Evolutionary conservation across 148 eudicot species (phyloP).

Genomic region (Rhododendron henanense): DNA sequence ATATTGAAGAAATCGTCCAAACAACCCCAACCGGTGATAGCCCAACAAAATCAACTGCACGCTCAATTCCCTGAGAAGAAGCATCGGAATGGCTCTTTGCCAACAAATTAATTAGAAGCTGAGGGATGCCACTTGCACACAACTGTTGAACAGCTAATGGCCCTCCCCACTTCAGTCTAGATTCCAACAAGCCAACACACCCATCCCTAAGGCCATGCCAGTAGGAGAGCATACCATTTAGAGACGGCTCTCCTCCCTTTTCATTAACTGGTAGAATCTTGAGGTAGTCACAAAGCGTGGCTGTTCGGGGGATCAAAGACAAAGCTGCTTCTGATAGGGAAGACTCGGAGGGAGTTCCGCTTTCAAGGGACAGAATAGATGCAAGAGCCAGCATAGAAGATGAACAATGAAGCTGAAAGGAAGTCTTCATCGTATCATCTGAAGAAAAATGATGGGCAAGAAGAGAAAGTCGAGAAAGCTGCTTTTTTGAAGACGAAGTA

Average conservation of each 20-base stretch:
- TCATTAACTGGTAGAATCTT: conserved; percentile 38
- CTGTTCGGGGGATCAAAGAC: conserved; percentile 78
- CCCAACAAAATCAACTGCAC: conserved; percentile 46
- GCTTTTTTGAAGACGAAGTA: conserved; percentile 73
- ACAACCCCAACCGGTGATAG: conserved; percentile 81
- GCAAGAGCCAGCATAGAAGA: conserved; percentile 93
- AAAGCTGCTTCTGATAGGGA: conserved; percentile 65
- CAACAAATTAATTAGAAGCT: conserved; percentile 67
- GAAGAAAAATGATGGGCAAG: conserved; percentile 78
- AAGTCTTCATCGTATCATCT: conserved; percentile 56
- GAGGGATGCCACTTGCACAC: conserved; percentile 95
- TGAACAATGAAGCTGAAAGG: conserved; percentile 59
- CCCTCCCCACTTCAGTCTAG: conserved; percentile 84
- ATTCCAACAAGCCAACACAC: conserved; percentile 78
- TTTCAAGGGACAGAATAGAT: conserved; percentile 75
- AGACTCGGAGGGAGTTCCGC: conserved; percentile 42
- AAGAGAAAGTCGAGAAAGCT: conserved; percentile 72
- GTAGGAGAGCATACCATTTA: conserved; percentile 59
- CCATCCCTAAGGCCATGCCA: conserved; percentile 97
- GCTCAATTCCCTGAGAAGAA: conserved; percentile 35
- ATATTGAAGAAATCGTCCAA: conserved; percentile 83
- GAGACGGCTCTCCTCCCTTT: conserved; percentile 27
- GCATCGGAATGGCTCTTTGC: conserved; percentile 32
- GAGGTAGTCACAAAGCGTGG: conserved; percentile 74
- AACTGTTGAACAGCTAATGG: conserved; percentile 84